Percentiles rank a stretch among this genome's conserved stretches.
Conservation (phyloP, 306 rosid genomes). For the Castanea crenata region DNA sequence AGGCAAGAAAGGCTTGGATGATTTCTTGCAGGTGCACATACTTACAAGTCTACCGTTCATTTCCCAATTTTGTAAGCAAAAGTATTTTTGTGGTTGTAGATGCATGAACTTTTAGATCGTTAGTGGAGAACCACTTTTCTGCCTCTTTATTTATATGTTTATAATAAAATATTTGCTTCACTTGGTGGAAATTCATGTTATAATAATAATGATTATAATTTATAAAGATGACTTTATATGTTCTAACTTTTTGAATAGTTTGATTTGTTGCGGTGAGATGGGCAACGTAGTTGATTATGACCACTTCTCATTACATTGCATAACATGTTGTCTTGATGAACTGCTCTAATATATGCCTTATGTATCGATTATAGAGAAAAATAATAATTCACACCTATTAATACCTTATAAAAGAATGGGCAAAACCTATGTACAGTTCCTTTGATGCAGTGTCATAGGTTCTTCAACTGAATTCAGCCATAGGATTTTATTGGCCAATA, state of each 20-base stretch:
- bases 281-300: not conserved
- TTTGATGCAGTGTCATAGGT: no score
- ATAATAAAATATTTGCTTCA: not conserved
- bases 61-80: conserved; percentile 37
- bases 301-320: not conserved
- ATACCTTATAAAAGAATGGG: not conserved
- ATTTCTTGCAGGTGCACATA: conserved; percentile 36
- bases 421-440: no score
- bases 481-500: no score
- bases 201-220: not conserved
- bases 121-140: conserved; percentile 3
- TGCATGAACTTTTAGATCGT: conserved; percentile 11
- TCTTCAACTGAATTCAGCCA: no score
- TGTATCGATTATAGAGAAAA: not conserved
- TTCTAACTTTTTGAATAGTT: not conserved
- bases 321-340: not conserved
- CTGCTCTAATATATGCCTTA: not conserved
- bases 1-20: conserved; percentile 42
- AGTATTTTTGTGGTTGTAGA: conserved; percentile 5
- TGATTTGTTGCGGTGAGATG: not conserved
- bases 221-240: not conserved
- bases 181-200: not conserved
- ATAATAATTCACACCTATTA: not conserved
- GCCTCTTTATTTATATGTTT: not conserved
- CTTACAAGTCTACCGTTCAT: conserved; percentile 18